Evolutionary conservation across 257 asterid genomes (phyloP), one percentile per base, ranked within the genome.

Genomic region (Echites panduratus): DNA sequence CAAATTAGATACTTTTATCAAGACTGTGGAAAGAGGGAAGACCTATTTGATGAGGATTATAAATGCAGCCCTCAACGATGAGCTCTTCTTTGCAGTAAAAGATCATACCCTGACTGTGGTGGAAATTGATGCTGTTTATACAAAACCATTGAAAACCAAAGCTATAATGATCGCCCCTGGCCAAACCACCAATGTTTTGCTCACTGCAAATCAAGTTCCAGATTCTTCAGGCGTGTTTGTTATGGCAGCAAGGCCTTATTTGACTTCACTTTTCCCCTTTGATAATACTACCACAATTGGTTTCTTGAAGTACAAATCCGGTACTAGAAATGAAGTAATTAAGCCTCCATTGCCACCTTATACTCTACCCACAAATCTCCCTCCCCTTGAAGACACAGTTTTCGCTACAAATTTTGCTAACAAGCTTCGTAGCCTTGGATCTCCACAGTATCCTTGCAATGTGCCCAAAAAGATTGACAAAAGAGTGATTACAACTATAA

Each of bases 171-270:
- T 92, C 53, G 63, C 94, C 12, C 98, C 98, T 0, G 98, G 98
- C 12, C 96, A 92, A 70, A 90, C 98, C 75, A 88, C 89, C 32
- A 88, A 78, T 43, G 96, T 86, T 4, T 49, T 92, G 9, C 79
- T 90, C 73, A 85, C 89, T 0, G 77, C 98, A 19, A 79, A 92
- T 75, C 97, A 88, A 49, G 32, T 56, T 65, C 84, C 83, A 1
- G 66, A 65, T 10, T 6, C 88, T 0, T 48, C 79, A 0, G 56
- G 50, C 79, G 72, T 29, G 29, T 92, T 84, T 64, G 84, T 77
- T 0, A 86, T 90, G 92, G 98, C 98, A 2, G 96, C 92, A 2
- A 79, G 94, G 80, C 96, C 98, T 49, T 92, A 90, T 43, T 88
- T 87, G 70, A 85, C 90, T 49, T 79, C 96, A 16, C 61, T 83